A percentile compares a stretch with the other conserved stretches of the same genome.
Evolutionary conservation across 2,329 filamentous ascomycete species (phyloP).

Genomic region (Claviceps purpurea): DNA sequence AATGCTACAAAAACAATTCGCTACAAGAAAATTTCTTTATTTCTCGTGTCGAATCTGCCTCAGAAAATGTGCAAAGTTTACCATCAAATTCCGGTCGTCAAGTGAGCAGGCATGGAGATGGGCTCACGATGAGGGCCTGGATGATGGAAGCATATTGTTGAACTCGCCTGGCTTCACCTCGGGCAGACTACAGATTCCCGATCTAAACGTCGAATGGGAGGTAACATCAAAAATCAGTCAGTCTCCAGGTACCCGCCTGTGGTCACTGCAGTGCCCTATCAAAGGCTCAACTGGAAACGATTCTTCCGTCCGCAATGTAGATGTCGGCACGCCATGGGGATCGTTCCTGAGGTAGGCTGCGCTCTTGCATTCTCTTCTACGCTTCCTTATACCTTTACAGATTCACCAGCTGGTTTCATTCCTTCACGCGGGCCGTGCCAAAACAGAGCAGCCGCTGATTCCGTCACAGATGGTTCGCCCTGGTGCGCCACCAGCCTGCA

Average conservation of each 20-base stretch:
- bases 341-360: conserved; percentile 35
- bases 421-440: too few relatives aligned
- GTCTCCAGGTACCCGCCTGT: conserved; percentile 54
- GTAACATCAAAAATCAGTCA: conserved; percentile 47
- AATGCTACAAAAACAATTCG: conserved; percentile 30
- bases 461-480: conserved; percentile 59
- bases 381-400: not conserved
- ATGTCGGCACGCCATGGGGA: conserved; percentile 50
- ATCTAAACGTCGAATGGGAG: conserved; percentile 41
- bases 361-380: not conserved
- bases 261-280: conserved; percentile 49
- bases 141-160: conserved; percentile 49
- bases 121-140: conserved; percentile 49
- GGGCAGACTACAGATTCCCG: conserved; percentile 40
- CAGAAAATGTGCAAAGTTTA: conserved; percentile 44
- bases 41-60: conserved; percentile 41
- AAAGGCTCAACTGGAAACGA: conserved; percentile 40
- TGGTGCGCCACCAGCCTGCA: conserved; percentile 66
- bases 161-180: conserved; percentile 17
- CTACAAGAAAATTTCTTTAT: conserved; percentile 27
- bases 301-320: conserved; percentile 42
- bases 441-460: conserved; percentile 1
- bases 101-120: conserved; percentile 50
- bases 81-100: conserved; percentile 51
- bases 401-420: not conserved